Evolutionary conservation across 106 monocot genomes (phyloP).

Genomic region (Dendrobium catenatum): DNA sequence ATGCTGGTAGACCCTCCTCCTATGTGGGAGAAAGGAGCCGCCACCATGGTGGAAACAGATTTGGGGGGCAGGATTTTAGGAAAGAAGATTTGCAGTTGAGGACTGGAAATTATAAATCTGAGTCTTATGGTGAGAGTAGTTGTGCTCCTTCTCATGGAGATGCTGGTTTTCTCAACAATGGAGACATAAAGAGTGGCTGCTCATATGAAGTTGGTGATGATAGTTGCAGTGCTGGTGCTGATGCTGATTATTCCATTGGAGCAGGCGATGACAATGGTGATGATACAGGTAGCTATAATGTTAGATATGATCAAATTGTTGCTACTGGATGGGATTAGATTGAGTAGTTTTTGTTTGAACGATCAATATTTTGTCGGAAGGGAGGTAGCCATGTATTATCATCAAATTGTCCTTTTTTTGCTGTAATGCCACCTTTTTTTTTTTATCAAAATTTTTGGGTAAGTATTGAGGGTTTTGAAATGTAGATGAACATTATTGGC

Average conservation of each 20-base stretch:
- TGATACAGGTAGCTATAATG: neutral
- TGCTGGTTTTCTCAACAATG: neutral
- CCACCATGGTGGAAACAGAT: conserved; percentile 40
- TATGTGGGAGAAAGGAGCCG: conserved; percentile 2
- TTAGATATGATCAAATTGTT: conserved; percentile 2
- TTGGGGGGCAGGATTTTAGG: neutral
- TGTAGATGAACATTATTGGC: too few relatives aligned
- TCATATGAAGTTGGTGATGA: neutral
- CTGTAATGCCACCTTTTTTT: too few relatives aligned
- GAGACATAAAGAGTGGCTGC: neutral
- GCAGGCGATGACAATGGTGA: neutral
- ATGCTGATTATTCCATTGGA: neutral
- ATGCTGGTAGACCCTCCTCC: conserved; percentile 30
- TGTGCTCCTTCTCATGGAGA: neutral
- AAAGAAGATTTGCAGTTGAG: neutral
- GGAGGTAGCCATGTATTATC: too few relatives aligned
- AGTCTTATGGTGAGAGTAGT: neutral
- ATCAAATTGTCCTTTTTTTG: too few relatives aligned
- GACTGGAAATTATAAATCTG: neutral
- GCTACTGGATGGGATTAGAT: conserved; percentile 1
- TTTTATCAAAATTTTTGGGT: too few relatives aligned
- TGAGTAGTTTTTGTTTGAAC: too few relatives aligned
- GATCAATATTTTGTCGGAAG: too few relatives aligned
- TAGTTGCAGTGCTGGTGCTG: neutral
- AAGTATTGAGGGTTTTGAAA: too few relatives aligned